A percentile compares a stretch with the other conserved stretches of the same genome.
Evolutionary conservation across 495 filamentous ascomycete genomes (phyloP).

Genomic region (Penicillium taxi): DNA sequence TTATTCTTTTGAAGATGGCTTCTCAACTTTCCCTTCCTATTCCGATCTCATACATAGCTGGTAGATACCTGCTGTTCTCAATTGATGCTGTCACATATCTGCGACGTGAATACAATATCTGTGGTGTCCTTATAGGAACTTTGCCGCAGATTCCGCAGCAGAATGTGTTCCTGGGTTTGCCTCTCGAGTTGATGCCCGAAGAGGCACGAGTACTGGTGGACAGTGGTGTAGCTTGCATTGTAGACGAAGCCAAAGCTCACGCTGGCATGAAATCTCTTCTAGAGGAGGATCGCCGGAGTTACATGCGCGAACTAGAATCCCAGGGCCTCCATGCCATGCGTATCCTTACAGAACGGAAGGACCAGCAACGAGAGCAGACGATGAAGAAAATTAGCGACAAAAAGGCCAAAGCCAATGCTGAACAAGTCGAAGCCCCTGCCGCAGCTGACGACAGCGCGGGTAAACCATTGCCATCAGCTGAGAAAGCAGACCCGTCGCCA

Average conservation of each 20-base stretch:
- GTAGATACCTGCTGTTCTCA: slow-evolving; percentile 84
- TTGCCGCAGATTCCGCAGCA: slow-evolving; percentile 89
- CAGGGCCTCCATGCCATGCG: slow-evolving; percentile 40
- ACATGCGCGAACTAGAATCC: slow-evolving; percentile 37
- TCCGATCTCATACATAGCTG: slow-evolving; percentile 73
- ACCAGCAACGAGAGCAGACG: slow-evolving; percentile 30
- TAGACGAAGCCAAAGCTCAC: slow-evolving; percentile 67
- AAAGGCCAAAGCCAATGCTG: slow-evolving; percentile 28
- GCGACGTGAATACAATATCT: slow-evolving; percentile 74
- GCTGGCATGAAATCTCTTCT: slow-evolving; percentile 50
- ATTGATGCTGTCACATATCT: slow-evolving; percentile 73
- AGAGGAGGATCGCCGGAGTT: slow-evolving; percentile 43
- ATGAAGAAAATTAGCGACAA: slow-evolving; percentile 38
- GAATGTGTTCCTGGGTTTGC: slow-evolving; percentile 87
- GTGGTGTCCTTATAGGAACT: slow-evolving; percentile 77
- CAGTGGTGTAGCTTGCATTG: slow-evolving; percentile 66
- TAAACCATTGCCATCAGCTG: not conserved
- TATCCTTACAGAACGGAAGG: slow-evolving; percentile 31
- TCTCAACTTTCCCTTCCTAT: slow-evolving; percentile 47
- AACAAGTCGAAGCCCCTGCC: slow-evolving; percentile 13
- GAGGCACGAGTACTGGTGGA: slow-evolving; percentile 81
- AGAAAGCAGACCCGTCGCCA: slow-evolving; percentile 8
- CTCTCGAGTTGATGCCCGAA: slow-evolving; percentile 82
- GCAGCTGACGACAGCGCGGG: slow-evolving; percentile 12
- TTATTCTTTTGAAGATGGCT: slow-evolving; percentile 28